Evolutionary conservation across 495 filamentous ascomycete species (phyloP).

Genomic region (Pseudotulostoma volvatum): DNA sequence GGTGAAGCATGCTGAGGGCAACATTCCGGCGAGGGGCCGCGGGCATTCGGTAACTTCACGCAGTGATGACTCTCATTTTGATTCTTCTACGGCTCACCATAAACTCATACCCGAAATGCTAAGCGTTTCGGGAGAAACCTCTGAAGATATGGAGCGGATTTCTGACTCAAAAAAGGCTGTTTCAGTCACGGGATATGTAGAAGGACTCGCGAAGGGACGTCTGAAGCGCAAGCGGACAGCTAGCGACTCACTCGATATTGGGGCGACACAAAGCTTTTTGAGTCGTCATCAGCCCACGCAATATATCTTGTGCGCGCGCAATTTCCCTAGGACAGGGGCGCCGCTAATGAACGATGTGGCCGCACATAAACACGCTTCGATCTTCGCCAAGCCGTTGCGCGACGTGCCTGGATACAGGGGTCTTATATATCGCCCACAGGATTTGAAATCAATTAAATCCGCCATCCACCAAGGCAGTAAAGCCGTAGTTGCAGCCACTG

Average conservation of each 20-base stretch:
- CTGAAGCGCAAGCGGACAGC: constrained; percentile 25
- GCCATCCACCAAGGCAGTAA: constrained; percentile 64
- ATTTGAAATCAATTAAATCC: constrained; percentile 71
- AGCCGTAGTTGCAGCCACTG: constrained; percentile 47
- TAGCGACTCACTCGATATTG: constrained; percentile 21
- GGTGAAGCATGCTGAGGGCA: constrained; percentile 33
- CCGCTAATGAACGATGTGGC: constrained; percentile 75
- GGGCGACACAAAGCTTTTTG: constrained; percentile 15
- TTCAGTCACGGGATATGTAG: constrained; percentile 11
- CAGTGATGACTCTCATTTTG: constrained; percentile 35
- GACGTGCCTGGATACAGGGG: constrained; percentile 80
- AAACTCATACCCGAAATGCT: constrained; percentile 53
- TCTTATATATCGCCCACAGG: constrained; percentile 72
- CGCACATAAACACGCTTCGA: constrained; percentile 71
- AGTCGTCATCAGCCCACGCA: constrained; percentile 27
- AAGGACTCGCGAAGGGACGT: constrained; percentile 15
- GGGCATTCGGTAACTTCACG: constrained; percentile 43
- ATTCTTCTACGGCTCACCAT: constrained; percentile 24
- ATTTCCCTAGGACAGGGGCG: constrained; percentile 59
- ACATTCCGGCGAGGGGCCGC: constrained; percentile 38
- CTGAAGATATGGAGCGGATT: constrained; percentile 22
- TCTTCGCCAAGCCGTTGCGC: constrained; percentile 67
- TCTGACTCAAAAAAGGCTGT: constrained; percentile 28
- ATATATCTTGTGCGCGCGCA: constrained; percentile 52
- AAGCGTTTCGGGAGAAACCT: constrained; percentile 34